Evolutionary conservation across 768 basidiomycete genomes (phyloP), one percentile per base, ranked within the genome.

Genomic region (Russula sp.): DNA sequence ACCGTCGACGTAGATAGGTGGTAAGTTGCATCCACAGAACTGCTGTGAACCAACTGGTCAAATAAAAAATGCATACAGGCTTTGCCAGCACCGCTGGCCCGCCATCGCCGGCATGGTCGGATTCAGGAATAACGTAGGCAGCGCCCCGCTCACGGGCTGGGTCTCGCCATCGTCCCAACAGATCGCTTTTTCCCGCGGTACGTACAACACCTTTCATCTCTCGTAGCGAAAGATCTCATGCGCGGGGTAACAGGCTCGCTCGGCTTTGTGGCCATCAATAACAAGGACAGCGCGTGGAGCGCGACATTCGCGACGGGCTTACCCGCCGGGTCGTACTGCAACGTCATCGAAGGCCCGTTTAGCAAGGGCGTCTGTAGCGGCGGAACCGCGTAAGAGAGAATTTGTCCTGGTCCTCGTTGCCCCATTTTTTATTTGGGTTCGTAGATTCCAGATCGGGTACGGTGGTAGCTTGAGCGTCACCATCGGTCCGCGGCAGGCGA

Each of bases 221-320:
- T 8, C 8, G 11, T 3, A 50, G 18, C 32, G 11, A 22, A 35
- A 11, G 13, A 34, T 6, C 51, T 60, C 9, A 13, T 7, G n/a
- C 36, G 0, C 47, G 13, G 18, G 4, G n/a, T 10, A 18, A 39
- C 49, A 85, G 83, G 82, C 34, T 70, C 81, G 0, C 69, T 72
- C 46, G 85, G 86, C 3, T 86, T 83, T 60, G 81, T 86, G 2
- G 85, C 79, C 0, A 87, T 88, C 66, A 88, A 88, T 69, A 87
- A 87, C 62, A 78, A 71, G 5, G 82, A 85, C 61, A 74, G 75
- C 5, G 66, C 72, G 0, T 88, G 87, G 86, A 80, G 64, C 8
- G 56, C 77, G 0, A 81, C 79, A 0, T 87, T 88, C 69, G 69
- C 72, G 18, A 87, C 86, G 0, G 78, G 81, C 0, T 72, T 88